Evolutionary conservation across 1,284 basidiomycete species (phyloP), one percentile per base, ranked within the genome.

Genomic region (Cryptococcus sp.): DNA sequence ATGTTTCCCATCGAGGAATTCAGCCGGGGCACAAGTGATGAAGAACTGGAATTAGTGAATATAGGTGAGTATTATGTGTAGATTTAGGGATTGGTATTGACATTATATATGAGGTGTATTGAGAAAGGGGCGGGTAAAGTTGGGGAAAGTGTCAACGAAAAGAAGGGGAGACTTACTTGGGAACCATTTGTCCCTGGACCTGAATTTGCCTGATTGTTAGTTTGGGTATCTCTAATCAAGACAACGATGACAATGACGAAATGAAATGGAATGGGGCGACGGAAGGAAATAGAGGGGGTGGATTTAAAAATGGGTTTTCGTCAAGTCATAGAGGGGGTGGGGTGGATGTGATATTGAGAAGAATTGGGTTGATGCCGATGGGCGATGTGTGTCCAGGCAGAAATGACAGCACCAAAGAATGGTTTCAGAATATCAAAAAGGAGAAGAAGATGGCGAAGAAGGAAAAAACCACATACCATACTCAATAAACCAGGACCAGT

Each of bases 1-100:
- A 71, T 97, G 92, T 70, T 96, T 97, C 48, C 87, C 87, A 68
- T 97, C 91, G 39, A 97, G 80, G 73, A 98, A 98, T 60, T 91
- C 88, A 57, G 91, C 93, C 54, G 88, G 87, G 14, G 86, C 90
- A 0, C 89, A 91, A 0, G 94, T 98, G 66, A 98, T 87, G 80
- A 98, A 98, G 79, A 98, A 98, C 84, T 96, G 64, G 16, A 23
- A 36, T 23, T 9, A 9, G 4, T 23, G 36, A 2, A n/a, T n/a
- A n/a, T n/a, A n/a, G n/a, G n/a, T n/a, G n/a, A n/a, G n/a, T n/a
- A n/a, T n/a, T n/a, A n/a, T n/a, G n/a, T n/a, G n/a, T n/a, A n/a
- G n/a, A n/a, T n/a, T n/a, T n/a, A 36, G 34, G 34, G 11, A 36
- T 36, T 10, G 34, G 34, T 10, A 10, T 10, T 10, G 34, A n/a